Conservation (phyloP, 2,329 filamentous ascomycete species). For the Ilyonectria robusta region DNA sequence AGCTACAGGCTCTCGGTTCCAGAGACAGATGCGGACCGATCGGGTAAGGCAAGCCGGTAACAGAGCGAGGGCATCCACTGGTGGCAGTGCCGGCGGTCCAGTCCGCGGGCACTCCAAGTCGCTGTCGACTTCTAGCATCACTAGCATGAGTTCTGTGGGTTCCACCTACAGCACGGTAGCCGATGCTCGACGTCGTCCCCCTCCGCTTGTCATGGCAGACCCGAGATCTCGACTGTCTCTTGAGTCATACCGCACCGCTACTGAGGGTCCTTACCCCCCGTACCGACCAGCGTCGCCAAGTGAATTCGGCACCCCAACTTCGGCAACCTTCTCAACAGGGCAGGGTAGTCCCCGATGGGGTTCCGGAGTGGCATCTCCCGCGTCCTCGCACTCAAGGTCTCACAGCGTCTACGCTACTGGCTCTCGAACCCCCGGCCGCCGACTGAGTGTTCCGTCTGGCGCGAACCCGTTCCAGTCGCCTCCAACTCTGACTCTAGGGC, state of each 20-base stretch:
- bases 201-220: constrained; percentile 88
- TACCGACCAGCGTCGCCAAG: constrained; percentile 78
- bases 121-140: constrained; percentile 88
- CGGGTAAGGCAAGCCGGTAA: constrained; percentile 81
- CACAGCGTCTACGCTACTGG: constrained; percentile 79
- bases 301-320: constrained; percentile 86
- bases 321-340: constrained; percentile 83
- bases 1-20: constrained; percentile 91
- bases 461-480: constrained; percentile 81
- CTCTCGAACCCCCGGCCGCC: constrained; percentile 76
- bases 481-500: constrained; percentile 68
- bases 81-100: constrained; percentile 79
- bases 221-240: constrained; percentile 76
- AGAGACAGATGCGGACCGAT: constrained; percentile 91
- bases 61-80: constrained; percentile 83
- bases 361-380: constrained; percentile 79
- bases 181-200: constrained; percentile 80
- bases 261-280: constrained; percentile 70
- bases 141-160: constrained; percentile 76
- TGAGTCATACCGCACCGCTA: constrained; percentile 77
- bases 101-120: constrained; percentile 87
- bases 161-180: constrained; percentile 78
- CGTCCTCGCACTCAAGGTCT: constrained; percentile 76
- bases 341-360: constrained; percentile 84
- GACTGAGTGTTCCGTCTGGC: constrained; percentile 86